Evolutionary conservation across 192 early-diverging fungal species (phyloP).

Genomic region (Allomyces macrogynus): DNA sequence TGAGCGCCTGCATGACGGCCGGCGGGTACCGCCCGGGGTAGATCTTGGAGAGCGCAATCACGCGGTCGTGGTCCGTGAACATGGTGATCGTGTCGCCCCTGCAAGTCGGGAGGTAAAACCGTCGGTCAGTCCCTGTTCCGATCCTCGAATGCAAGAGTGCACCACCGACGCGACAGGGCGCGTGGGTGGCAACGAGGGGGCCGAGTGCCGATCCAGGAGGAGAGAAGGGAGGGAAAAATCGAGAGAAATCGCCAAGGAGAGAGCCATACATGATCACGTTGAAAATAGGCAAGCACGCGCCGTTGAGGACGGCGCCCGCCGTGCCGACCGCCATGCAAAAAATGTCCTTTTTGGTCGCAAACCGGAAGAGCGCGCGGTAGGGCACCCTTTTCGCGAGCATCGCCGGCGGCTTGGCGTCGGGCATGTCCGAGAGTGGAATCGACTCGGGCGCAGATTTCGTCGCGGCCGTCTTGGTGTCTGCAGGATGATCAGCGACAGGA

Average conservation of each 20-base stretch:
- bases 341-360: constrained; percentile 6
- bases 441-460: too few species aligned
- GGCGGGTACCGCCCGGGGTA: constrained; percentile 1
- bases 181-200: too few species aligned
- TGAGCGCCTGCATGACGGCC: not conserved
- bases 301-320: constrained; percentile 7
- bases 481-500: too few species aligned
- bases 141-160: constrained; percentile 6
- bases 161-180: too few species aligned
- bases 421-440: too few species aligned
- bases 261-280: constrained; percentile 2
- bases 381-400: not conserved
- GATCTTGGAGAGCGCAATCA: constrained; percentile 7
- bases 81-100: not conserved
- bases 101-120: not conserved
- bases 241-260: constrained; percentile 2
- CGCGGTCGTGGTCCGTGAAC: constrained; percentile 5
- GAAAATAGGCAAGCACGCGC: constrained; percentile 15
- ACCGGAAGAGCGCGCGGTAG: constrained; percentile 8
- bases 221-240: constrained; percentile 11
- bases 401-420: too few species aligned
- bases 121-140: too few species aligned
- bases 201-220: constrained; percentile 2
- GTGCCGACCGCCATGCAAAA: constrained; percentile 9
- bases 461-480: too few species aligned